These are phyloP conservation scores for Xylariaceae sp. DNA, from an alignment of 2,329 filamentous ascomycete genomes.

Conservation along the genomic window DNA sequence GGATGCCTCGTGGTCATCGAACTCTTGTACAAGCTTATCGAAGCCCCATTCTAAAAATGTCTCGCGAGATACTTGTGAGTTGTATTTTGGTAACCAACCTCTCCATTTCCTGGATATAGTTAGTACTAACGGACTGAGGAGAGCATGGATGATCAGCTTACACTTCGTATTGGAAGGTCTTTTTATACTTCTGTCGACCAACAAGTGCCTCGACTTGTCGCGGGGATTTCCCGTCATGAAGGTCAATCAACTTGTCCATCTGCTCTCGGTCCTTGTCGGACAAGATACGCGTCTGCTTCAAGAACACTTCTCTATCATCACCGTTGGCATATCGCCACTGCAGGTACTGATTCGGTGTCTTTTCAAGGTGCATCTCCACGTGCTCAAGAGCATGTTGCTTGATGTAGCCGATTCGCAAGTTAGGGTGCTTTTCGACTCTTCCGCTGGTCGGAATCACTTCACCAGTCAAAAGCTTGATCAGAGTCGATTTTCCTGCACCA, in stretches of 20 bases:
- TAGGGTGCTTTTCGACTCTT: constrained; percentile 96
- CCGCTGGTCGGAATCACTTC: constrained; percentile 83
- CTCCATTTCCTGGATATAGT: constrained; percentile 77
- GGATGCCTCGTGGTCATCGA: constrained; percentile 98
- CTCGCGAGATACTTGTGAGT: constrained; percentile 90
- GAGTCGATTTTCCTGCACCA: constrained; percentile 95
- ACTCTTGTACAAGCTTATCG: constrained; percentile 93
- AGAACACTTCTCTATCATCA: constrained; percentile 92
- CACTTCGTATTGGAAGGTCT: constrained; percentile 98
- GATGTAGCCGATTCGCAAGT: constrained; percentile 98
- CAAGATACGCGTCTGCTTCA: constrained; percentile 94
- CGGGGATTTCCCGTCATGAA: constrained; percentile 78
- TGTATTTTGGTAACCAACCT: constrained; percentile 85
- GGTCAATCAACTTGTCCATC: constrained; percentile 87
- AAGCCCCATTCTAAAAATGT: constrained; percentile 86
- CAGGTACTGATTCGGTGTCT: constrained; percentile 98
- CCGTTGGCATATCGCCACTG: constrained; percentile 98
- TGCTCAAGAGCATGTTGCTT: constrained; percentile 99
- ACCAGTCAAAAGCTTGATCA: constrained; percentile 96
- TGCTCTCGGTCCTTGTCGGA: constrained; percentile 84
- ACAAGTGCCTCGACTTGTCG: constrained; percentile 86
- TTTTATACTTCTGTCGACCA: constrained; percentile 98
- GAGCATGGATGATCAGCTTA: constrained; percentile 46
- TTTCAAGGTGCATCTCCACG: constrained; percentile 99
- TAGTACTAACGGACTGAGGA: constrained; percentile 24